Percentiles rank a stretch among this genome's conserved stretches.
These are phyloP conservation scores for Dacryopinax spathularia DNA, from an alignment of 768 basidiomycete genomes.

Conservation along the genomic window DNA sequence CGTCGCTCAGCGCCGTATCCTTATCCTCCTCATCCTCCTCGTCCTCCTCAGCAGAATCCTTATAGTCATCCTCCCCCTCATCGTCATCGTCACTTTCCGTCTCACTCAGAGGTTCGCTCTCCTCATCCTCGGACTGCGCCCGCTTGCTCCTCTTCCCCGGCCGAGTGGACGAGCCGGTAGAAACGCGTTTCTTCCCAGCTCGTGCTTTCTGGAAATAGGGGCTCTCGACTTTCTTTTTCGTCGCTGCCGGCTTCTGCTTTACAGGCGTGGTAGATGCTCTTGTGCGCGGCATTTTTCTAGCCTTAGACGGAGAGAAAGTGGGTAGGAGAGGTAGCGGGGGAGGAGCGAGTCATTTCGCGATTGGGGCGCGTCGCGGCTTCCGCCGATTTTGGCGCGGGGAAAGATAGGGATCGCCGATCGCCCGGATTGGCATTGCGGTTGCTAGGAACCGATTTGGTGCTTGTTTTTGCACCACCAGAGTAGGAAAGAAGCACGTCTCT, in stretches of 20 bases:
- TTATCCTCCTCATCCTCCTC: conserved; percentile 12
- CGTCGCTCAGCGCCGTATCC: conserved; percentile 8
- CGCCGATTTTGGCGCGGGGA: background rate
- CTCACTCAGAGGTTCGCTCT: background rate
- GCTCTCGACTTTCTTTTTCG: background rate
- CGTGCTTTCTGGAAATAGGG: conserved; percentile 5
- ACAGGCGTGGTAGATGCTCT: background rate
- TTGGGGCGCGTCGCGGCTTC: background rate
- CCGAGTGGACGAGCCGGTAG: background rate
- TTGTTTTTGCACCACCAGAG: no score
- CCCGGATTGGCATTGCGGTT: no score
- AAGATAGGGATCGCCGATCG: background rate
- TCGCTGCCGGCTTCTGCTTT: conserved; percentile 7
- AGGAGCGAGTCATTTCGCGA: background rate
- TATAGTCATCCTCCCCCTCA: conserved; percentile 15
- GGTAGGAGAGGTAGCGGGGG: no score
- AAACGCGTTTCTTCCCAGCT: background rate
- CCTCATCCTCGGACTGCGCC: conserved; percentile 12
- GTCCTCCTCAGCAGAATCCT: no score
- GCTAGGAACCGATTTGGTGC: no score
- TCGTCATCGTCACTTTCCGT: conserved; percentile 12
- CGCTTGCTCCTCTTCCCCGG: background rate
- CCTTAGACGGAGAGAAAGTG: background rate
- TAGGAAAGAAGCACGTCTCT: no score
- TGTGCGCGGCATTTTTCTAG: background rate